Evolutionary conservation across 2,329 filamentous ascomycete genomes (phyloP), one percentile per base, ranked within the genome.

Genomic region (Ceratocystis cacaofunesta): DNA sequence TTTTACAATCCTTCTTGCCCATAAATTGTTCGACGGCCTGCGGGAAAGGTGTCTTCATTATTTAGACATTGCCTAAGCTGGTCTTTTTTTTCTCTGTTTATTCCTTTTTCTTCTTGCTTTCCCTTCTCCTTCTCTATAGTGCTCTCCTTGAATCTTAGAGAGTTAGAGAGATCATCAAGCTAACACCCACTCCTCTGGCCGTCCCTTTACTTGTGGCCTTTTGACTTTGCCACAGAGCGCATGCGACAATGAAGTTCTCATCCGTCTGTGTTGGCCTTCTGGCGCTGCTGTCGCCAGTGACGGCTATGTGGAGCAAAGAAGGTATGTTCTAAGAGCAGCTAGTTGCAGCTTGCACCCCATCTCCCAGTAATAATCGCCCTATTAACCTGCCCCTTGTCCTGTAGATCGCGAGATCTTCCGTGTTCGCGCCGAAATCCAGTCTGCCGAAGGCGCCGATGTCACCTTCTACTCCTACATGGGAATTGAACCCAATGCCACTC

Each of bases 321-420:
- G 89, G 89, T 88, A 76, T 70, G 79, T 74, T 25, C 17, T 19
- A 17, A 30, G 36, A 41, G 36, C 3, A 12, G 36, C 36, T 15
- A 15, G 10, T 41, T 12, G 36, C 12, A 41, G 36, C 36, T 41
- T 41, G 36, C 36, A 41, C 36, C 36, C 3, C 36, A 41, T 41
- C 36, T 12, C 10, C 36, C 5, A 12, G 36, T 15, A 41, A 4
- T 4, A 41, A 41, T 41, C 10, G 36, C 3, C 36, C 36, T 41
- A 5, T 12, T 41, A 41, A 41, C 36, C 36, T 12, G 12, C 12
- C 12, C 36, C 30, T 32, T 22, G 62, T 17, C 30, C 5, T 15
- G 7, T 72, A 95, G 94, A 99, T 77, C 90, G 95, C 74, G 94
- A 99, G 78, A 97, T 99, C 78, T 99, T 99, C 79, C 89, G 91